Base-by-base conservation (phyloP, 2,329 filamentous ascomycete genomes). In the Scopulariopsis brevicaulis region DNA sequence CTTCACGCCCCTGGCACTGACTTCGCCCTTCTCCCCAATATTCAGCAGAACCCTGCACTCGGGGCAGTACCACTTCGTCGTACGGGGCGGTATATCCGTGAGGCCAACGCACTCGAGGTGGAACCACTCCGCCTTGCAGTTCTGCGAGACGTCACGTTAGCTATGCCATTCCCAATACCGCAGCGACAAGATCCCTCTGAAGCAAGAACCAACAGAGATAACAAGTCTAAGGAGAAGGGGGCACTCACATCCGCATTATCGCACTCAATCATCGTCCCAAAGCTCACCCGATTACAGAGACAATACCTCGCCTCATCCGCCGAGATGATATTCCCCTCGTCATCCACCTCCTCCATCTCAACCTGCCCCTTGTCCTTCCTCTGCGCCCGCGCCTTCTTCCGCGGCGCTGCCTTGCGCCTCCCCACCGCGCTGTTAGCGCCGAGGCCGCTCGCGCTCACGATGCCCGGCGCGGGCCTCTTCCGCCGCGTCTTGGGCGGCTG, bases 41-140 rank as follows among this genome's bases (percentile, higher is more conserved):
- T 83, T 82, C 35, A 86, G 70, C 34, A 78, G 71, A 61, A 81
- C 79, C 48, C 85, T 76, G 66, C 89, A 94, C 55, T 90, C 84
- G 1, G 87, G 87, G 69, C 89, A 94, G 65, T 90, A 94, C 89
- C 89, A 94, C 70, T 90, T 91, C 2, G 85, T 85, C 35, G 86
- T 87, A 20, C 87, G 77, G 2, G 84, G 80, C 12, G 89, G 88
- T 60, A 88, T 82, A 25, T 84, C 78, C 12, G 77, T 75, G 37
- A 94, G 74, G 5, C 79, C 84, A 6, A 94, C 86, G 65, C 89
- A 94, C 62, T 84, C 83, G 48, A 94, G 77, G 67, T 94, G 89
- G 69, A 93, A 94, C 89, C 89, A 94, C 70, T 93, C 88, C 62
- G 84, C 83, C 64, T 89, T 85, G 72, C 89, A 94, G 71, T 87